Evolutionary conservation across 257 asterid genomes (phyloP), one percentile per base, ranked within the genome.

Genomic region (Solanum commersonii): DNA sequence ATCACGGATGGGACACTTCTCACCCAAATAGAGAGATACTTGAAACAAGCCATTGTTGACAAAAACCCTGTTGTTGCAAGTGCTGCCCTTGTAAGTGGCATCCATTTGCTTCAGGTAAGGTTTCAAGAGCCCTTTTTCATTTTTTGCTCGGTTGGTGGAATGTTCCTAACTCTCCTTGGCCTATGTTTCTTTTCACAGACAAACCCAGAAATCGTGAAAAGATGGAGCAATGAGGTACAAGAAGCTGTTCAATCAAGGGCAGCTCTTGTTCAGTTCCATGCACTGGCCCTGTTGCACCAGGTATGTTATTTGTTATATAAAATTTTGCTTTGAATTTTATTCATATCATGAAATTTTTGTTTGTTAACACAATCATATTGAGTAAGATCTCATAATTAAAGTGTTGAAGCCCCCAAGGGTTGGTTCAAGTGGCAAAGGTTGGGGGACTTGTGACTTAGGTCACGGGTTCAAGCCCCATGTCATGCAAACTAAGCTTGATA

Each of bases 211-310:
- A 95, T 96, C 84, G 99, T 96, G 87, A 96, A 94, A 87, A 95
- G 99, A 91, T 96, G 99, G 99, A 96, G 98, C 92, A 96, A 96
- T 88, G 99, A 96, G 92, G 99, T 96, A 68, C 99, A 96, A 89
- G 99, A 96, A 92, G 99, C 99, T 76, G 96, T 96, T 84, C 99
- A 96, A 84, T 95, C 99, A 71, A 91, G 98, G 87, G 97, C 98
- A 92, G 98, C 99, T 59, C 96, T 96, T 88, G 99, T 96, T 63
- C 99, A 96, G 87, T 96, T 96, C 89, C 99, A 96, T 89, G 99
- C 98, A 18, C 98, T 96, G 90, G 98, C 94, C 84, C 91, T 96
- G 90, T 96, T 96, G 81, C 98, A 96, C 91, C 98, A 95, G 98
- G 99, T 94, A 92, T 90, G 56, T 79, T 78, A 86, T 76, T 42